These are phyloP conservation scores for Pseudogymnoascus sp. DNA, from an alignment of 2,329 filamentous ascomycete species.

Conservation along the genomic window DNA sequence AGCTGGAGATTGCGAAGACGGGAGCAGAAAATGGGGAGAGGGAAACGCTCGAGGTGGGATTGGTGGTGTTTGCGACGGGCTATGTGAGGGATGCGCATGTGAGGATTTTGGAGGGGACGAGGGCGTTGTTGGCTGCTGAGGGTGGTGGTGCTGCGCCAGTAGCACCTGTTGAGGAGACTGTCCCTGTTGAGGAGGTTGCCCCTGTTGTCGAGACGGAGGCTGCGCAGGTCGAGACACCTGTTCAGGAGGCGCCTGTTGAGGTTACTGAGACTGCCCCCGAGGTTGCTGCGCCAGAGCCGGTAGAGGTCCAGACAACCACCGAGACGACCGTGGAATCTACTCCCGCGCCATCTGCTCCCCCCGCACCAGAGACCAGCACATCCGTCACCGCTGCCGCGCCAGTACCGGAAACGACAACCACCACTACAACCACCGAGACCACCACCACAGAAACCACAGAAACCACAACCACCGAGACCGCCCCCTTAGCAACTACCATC, in stretches of 20 bases:
- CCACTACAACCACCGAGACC: not conserved
- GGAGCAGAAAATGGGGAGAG: conserved; percentile 55
- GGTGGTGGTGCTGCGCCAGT: not conserved
- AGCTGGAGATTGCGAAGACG: conserved; percentile 60
- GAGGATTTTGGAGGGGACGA: conserved; percentile 60
- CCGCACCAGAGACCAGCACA: no score
- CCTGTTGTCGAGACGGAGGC: not conserved
- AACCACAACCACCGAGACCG: no score
- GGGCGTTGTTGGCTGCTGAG: conserved; percentile 43
- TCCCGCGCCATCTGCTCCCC: no score
- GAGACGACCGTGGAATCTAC: no score
- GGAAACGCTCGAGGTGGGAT: conserved; percentile 55
- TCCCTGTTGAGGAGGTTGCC: conserved; percentile 15
- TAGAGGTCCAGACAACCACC: not conserved
- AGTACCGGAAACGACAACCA: not conserved
- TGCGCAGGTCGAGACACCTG: no score
- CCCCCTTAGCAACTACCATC: no score
- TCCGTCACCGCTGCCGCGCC: no score
- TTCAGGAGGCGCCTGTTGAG: no score
- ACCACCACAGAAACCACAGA: not conserved
- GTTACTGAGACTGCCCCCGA: not conserved
- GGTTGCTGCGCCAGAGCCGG: no score
- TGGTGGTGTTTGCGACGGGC: conserved; percentile 79
- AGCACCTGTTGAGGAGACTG: not conserved
- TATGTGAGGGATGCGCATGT: conserved; percentile 74